Conservation (phyloP, 768 basidiomycete genomes). For the Macrolepiota fuliginosa region DNA sequence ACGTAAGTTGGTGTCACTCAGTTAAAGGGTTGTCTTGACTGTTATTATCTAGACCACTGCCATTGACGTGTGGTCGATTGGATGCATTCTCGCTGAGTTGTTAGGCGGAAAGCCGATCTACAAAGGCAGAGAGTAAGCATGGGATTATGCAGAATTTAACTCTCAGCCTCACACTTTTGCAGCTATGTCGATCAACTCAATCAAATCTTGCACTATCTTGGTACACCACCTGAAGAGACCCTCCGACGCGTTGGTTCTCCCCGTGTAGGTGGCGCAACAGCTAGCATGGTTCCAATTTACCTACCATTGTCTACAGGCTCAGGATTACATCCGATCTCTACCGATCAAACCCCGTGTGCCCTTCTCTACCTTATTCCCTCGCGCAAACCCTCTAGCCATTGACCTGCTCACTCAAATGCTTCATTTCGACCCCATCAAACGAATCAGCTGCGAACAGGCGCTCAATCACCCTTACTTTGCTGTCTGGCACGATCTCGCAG, state of each 20-base stretch:
- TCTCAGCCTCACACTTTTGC: slow-evolving; percentile 14
- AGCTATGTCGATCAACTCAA: slow-evolving; percentile 99
- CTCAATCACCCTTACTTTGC: slow-evolving; percentile 91
- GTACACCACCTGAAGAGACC: slow-evolving; percentile 95
- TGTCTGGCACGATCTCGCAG: slow-evolving; percentile 97
- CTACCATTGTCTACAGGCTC: slow-evolving; percentile 53
- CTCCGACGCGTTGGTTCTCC: slow-evolving; percentile 95
- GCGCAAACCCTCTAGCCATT: slow-evolving; percentile 90
- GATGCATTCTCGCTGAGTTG: slow-evolving; percentile 92
- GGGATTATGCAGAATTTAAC: not conserved
- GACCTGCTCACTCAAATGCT: slow-evolving; percentile 91
- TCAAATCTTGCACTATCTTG: slow-evolving; percentile 97
- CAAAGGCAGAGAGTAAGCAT: slow-evolving; percentile 90
- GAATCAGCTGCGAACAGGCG: slow-evolving; percentile 95
- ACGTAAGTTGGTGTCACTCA: slow-evolving; percentile 50
- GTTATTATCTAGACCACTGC: slow-evolving; percentile 60
- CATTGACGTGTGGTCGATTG: slow-evolving; percentile 96
- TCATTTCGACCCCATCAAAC: slow-evolving; percentile 94
- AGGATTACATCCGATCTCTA: slow-evolving; percentile 96
- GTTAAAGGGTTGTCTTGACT: slow-evolving; percentile 15
- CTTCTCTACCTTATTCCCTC: slow-evolving; percentile 89
- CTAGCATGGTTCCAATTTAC: not conserved
- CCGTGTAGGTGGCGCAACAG: slow-evolving; percentile 50
- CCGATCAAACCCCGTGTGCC: slow-evolving; percentile 96
- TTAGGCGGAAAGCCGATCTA: slow-evolving; percentile 93